Evolutionary conservation across 371 early-diverging fungal species (phyloP), one percentile per base, ranked within the genome.

Genomic region (Mucor circinelloides): DNA sequence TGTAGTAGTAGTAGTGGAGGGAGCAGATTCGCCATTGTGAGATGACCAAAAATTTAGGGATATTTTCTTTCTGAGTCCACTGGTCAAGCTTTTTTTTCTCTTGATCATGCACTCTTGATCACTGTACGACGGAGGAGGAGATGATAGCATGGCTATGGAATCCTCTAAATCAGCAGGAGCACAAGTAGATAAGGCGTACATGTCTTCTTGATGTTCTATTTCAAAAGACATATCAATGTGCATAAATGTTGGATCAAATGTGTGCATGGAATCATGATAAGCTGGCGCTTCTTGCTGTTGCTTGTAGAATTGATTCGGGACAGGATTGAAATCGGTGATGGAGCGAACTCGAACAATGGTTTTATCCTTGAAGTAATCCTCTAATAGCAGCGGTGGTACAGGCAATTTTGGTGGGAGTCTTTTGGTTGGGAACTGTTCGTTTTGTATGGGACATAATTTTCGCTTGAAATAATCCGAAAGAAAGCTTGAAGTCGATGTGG

Each of bases 251-350:
- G 21, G 8, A 21, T 52, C 50, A 32, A 36, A 27, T 63, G 52
- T 17, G 19, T 58, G 38, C 23, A 58, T 38, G 6, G 32, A 58
- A 21, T 38, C 21, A 15, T 25, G 15, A 23, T 32, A 32, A 31
- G 58, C 10, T 58, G 58, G 32, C 10, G 15, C 27, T 52, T 52
- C 13, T 15, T 32, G 38, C n/a, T 52, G 52, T 30, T 32, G 30
- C 8, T n/a, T 30, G 32, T 31, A 67, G 9, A 27, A 19, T 17
- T 54, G 19, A 31, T 67, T 67, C 1, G 58, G 32, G 8, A 67
- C 60, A 19, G 67, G 67, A 13, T 38, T 60, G 38, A 67, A 67
- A 52, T 67, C 61, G 6, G 44, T 23, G 6, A 60, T 15, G 7
- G 67, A 60, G 13, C 67, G 46, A 31, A 48, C 48, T 50, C 34